Evolutionary conservation across 352 stramenopile genomes (phyloP).

Genomic region (Phytophthora aleatoria): DNA sequence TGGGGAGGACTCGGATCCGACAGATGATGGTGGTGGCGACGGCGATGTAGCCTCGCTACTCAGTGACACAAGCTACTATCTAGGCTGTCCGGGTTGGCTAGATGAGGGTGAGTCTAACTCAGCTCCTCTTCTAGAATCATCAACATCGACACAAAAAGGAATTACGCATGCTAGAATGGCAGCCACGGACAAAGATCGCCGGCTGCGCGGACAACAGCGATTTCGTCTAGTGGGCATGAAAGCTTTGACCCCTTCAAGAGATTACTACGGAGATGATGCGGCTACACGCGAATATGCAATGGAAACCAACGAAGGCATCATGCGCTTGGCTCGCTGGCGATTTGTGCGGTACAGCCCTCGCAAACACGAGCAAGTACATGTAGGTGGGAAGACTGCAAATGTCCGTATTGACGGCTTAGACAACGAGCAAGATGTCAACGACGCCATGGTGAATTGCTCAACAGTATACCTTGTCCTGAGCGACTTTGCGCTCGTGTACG

Average conservation of each 20-base stretch:
- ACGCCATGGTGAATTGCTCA: slow-evolving; percentile 45
- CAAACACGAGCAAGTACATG: slow-evolving; percentile 7
- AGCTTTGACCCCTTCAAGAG: slow-evolving; percentile 44
- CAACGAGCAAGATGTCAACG: slow-evolving; percentile 27
- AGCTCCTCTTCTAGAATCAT: not conserved
- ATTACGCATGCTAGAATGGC: not conserved
- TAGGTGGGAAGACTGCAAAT: not conserved
- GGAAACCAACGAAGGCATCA: slow-evolving; percentile 61
- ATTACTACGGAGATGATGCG: slow-evolving; percentile 63
- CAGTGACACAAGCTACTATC: slow-evolving; percentile 58
- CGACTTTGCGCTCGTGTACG: slow-evolving; percentile 43
- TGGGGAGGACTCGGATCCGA: slow-evolving; percentile 3
- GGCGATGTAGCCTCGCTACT: slow-evolving; percentile 50
- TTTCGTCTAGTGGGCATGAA: slow-evolving; percentile 70
- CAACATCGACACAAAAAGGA: slow-evolving; percentile 2
- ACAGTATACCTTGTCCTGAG: slow-evolving; percentile 44
- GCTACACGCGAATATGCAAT: slow-evolving; percentile 64
- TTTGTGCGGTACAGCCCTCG: slow-evolving; percentile 33
- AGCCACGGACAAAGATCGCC: not conserved
- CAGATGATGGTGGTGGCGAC: slow-evolving; percentile 15
- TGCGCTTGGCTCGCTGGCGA: slow-evolving; percentile 60
- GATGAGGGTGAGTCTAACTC: slow-evolving; percentile 31
- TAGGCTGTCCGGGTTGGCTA: slow-evolving; percentile 56
- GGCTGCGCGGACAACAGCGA: slow-evolving; percentile 13
- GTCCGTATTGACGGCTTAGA: not conserved